phyloP scores from a whole-genome alignment of 805 yeast genomes.

The Yamadazyma takamatsuzukensis region DNA sequence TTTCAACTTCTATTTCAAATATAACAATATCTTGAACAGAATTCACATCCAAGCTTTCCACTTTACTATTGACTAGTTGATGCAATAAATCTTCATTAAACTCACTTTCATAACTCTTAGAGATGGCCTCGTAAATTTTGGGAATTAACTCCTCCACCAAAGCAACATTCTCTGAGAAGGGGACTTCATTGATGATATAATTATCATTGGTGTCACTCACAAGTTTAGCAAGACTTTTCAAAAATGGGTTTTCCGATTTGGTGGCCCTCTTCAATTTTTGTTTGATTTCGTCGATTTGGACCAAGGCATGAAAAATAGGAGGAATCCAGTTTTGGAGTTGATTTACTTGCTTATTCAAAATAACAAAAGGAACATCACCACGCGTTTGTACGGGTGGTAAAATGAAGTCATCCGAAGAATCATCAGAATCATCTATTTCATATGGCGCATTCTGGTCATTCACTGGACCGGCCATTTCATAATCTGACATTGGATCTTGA shows the following conservation, averaged over 20 bases:
- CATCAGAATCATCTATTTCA: not conserved
- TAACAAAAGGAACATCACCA: slow-evolving; percentile 4
- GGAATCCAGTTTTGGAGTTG: slow-evolving; percentile 5
- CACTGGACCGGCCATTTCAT: not conserved
- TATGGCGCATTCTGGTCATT: not conserved
- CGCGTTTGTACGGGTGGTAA: slow-evolving; percentile 4
- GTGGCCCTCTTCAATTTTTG: slow-evolving; percentile 3
- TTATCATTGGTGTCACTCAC: slow-evolving; percentile 1
- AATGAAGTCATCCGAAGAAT: not conserved
- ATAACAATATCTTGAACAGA: slow-evolving; percentile 16
- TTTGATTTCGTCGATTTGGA: slow-evolving; percentile 10
- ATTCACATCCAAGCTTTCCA: slow-evolving; percentile 24
- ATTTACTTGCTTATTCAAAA: slow-evolving; percentile 3
- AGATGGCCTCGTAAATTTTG: slow-evolving; percentile 14
- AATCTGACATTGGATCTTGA: not conserved
- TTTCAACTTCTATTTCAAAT: slow-evolving; percentile 32
- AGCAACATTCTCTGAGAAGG: slow-evolving; percentile 6
- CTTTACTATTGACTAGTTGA: slow-evolving; percentile 21
- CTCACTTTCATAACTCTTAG: slow-evolving; percentile 1
- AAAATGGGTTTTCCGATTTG: slow-evolving; percentile 3
- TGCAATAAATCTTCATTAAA: slow-evolving; percentile 7
- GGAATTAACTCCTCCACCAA: slow-evolving; percentile 19
- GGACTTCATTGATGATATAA: slow-evolving; percentile 8
- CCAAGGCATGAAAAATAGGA: slow-evolving; percentile 6
- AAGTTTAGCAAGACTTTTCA: slow-evolving; percentile 1